These are phyloP conservation scores for Amaranthus palmeri DNA, from an alignment of 148 eudicot species.

Conservation along the genomic window DNA sequence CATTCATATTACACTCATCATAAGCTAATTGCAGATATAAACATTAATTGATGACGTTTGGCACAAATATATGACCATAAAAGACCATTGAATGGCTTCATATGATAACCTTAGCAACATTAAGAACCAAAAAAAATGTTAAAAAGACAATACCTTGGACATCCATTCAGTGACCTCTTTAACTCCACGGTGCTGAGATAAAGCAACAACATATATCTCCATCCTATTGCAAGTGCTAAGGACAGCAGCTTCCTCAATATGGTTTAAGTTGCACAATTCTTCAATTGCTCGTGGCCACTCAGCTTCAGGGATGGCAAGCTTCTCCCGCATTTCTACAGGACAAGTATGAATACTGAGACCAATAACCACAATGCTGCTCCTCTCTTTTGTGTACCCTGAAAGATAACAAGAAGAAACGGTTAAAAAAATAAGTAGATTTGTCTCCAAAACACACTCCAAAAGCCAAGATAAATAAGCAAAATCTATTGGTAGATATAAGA, in stretches of 20 bases:
- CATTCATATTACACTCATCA: no score
- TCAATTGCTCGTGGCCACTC: constrained; percentile 95
- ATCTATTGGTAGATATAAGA: no score
- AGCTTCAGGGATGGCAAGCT: constrained; percentile 98
- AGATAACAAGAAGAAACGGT: background rate
- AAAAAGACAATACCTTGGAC: constrained; percentile 60
- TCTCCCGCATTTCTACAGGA: constrained; percentile 93
- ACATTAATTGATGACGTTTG: background rate
- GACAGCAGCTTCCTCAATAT: constrained; percentile 96
- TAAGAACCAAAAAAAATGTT: background rate
- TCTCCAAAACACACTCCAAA: background rate
- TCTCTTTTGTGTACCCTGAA: constrained; percentile 90
- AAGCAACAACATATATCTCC: constrained; percentile 97
- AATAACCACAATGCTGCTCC: constrained; percentile 88
- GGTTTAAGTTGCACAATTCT: constrained; percentile 82
- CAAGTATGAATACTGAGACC: constrained; percentile 85
- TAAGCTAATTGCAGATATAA: no score
- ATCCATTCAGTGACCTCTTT: constrained; percentile 99
- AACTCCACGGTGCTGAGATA: constrained; percentile 92
- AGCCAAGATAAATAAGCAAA: no score
- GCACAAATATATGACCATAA: background rate
- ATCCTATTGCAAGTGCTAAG: constrained; percentile 92
- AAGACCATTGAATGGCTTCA: background rate
- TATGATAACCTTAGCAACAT: background rate
- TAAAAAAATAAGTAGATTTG: background rate